These are phyloP conservation scores for Penicillium daleae DNA, from an alignment of 495 filamentous ascomycete species.

Conservation along the genomic window DNA sequence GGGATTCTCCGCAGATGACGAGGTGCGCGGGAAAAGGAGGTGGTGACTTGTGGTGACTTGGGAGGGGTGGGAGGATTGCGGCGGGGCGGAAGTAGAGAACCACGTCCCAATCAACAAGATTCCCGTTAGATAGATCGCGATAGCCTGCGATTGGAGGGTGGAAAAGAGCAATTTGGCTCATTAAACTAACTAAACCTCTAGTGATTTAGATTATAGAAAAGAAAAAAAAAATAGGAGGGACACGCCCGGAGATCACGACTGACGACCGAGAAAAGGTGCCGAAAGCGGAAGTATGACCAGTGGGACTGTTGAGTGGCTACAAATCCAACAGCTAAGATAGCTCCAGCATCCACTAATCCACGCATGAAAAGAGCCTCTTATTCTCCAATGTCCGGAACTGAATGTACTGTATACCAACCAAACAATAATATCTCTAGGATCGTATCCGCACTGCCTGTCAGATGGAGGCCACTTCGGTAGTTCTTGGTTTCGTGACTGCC, in stretches of 20 bases:
- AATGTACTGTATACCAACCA: background rate
- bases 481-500: conserved; percentile 7
- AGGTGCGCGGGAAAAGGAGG: conserved; percentile 30
- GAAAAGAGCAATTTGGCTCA: background rate
- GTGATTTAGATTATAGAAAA: background rate
- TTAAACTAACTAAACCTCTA: background rate
- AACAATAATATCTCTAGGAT: background rate
- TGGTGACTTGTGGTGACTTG: conserved; percentile 2
- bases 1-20: conserved; percentile 32
- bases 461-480: background rate
- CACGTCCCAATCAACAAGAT: background rate
- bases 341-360: background rate
- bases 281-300: conserved; percentile 22
- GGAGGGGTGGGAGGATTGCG: conserved; percentile 31
- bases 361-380: conserved; percentile 8
- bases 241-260: conserved; percentile 4
- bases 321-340: background rate
- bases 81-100: conserved; percentile 14
- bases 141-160: background rate
- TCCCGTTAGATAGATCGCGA: background rate
- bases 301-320: conserved; percentile 10
- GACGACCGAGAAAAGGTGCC: conserved; percentile 6
- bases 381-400: background rate
- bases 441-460: conserved; percentile 3
- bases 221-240: background rate